Conservation (phyloP, 176 grass and related monocot species). For the Aegilops umbellulata region DNA sequence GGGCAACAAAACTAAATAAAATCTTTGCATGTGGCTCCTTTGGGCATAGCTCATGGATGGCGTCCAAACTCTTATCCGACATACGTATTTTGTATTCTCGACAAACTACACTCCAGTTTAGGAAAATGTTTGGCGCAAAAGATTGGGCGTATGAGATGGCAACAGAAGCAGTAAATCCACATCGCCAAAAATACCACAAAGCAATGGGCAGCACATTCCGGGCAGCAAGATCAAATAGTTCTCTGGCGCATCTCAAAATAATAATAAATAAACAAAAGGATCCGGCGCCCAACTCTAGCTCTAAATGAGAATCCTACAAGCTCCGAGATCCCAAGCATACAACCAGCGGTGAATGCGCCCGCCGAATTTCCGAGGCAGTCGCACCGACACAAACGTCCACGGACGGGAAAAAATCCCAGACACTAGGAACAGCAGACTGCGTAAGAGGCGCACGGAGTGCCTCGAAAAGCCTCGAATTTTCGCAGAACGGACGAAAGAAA, state of each 20-base stretch:
- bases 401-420: background rate
- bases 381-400: conserved; percentile 27
- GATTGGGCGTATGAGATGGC: background rate
- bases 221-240: conserved; percentile 1
- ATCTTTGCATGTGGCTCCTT: background rate
- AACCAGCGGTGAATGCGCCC: background rate
- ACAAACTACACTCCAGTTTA: background rate
- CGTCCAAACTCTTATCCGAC: background rate
- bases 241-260: conserved; percentile 16
- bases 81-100: background rate
- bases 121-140: background rate
- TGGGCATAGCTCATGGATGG: conserved; percentile 3
- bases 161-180: background rate
- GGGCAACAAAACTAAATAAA: background rate
- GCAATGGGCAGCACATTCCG: conserved; percentile 3
- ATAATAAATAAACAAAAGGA: background rate
- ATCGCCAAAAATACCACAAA: background rate
- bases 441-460: background rate
- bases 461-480: conserved; percentile 29
- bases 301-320: conserved; percentile 11
- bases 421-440: background rate
- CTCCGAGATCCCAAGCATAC: conserved; percentile 31
- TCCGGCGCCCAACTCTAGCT: conserved; percentile 9
- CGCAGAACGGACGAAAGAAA: background rate
- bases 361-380: background rate